Evolutionary conservation across 768 basidiomycete species (phyloP), one percentile per base, ranked within the genome.

Genomic region (Mycena capillaripes): DNA sequence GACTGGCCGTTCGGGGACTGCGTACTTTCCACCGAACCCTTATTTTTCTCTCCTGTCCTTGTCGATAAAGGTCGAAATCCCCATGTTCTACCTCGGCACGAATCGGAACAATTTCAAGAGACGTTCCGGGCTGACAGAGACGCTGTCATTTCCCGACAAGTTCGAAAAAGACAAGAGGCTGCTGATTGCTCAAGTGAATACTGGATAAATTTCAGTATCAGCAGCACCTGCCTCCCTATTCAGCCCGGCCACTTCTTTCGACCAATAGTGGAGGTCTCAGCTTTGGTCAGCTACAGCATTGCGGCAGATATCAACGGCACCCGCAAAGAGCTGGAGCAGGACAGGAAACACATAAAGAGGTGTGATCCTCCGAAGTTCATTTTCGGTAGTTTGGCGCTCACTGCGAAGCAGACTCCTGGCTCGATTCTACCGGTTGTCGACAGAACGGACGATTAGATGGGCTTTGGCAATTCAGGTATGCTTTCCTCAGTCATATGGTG

Each of bases 1-100:
- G 42, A 62, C 1, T 70, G 69, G 69, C 42, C 60, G 11, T 70
- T 70, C 10, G 60, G 21, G 3, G 32, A 46, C 2, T 70, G 69
- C 42, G 60, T 70, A 1, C 5, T 65, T 4, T 19, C 59, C 69
- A 65, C 62, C 8, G 42, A 23, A 4, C 4, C 8, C 3, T 12
- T 38, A 7, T 3, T 9, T 1, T 63, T 70, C 25, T 40, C 9
- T 2, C 29, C 53, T 21, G 34, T 27, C n/a, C 25, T 4, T 9
- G 9, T 21, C 14, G 42, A 11, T 30, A 21, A 2, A 19, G 29
- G 16, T 2, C 19, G 23, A 4, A 27, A 19, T 10, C 50, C 25
- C 4, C 44, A 44, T 36, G 23, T 38, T 21, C 29, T 52, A 1
- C 46, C 66, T 11, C 29, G 2, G 19, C 32, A 21, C n/a, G 55